A percentile compares a stretch with the other conserved stretches of the same genome.
Conservation (phyloP, 2,329 filamentous ascomycete species). For the Cytospora chrysosperma region DNA sequence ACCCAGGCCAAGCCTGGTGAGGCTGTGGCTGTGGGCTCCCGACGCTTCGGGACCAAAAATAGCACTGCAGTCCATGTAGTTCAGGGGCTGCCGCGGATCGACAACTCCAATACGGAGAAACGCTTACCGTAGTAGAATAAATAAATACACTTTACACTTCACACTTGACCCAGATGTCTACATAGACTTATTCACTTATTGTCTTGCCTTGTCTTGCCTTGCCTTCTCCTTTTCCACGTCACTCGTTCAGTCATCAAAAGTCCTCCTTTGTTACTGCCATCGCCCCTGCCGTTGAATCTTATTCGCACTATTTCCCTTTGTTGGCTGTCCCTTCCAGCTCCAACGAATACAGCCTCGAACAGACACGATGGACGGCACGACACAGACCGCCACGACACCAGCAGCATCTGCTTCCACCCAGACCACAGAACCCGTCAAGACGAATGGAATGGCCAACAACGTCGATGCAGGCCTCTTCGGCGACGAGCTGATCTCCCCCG, state of each 20-base stretch:
- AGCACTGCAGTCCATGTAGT: background rate
- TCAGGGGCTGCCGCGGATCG: background rate
- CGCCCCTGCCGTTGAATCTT: background rate
- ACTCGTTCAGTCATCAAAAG: background rate
- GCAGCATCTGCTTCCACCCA: conserved; percentile 18
- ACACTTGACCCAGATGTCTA: background rate
- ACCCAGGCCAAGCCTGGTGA: background rate
- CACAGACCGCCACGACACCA: conserved; percentile 4
- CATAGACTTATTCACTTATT: background rate
- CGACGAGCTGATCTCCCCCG: conserved; percentile 71
- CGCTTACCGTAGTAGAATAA: background rate
- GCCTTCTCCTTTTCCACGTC: background rate
- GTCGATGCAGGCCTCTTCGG: conserved; percentile 69
- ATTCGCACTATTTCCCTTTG: background rate
- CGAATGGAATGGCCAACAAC: conserved; percentile 18
- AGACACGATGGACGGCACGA: conserved; percentile 11
- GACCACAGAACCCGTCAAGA: conserved; percentile 13
- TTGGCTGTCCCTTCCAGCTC: background rate
- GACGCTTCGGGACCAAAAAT: background rate
- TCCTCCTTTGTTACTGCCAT: background rate
- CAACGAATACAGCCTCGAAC: background rate
- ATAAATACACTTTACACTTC: too few species aligned
- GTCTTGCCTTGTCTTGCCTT: background rate
- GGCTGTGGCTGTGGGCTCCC: background rate
- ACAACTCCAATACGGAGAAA: background rate